phyloP scores from a whole-genome alignment of 169 alveolate genomes.

The Plasmodium vinckei region DNA sequence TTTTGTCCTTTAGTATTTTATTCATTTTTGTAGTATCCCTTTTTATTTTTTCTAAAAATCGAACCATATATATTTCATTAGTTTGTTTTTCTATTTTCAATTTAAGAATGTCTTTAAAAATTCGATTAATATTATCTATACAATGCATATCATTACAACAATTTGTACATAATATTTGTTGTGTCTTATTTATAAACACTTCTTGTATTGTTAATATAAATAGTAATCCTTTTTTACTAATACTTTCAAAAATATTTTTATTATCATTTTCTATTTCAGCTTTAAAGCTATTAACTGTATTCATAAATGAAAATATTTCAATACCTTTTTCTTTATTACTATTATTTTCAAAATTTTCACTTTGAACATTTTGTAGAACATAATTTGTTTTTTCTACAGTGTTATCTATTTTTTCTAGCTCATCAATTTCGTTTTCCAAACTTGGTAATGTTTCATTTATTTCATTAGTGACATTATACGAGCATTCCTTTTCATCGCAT shows the following conservation, averaged over 20 bases:
- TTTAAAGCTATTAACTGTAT: conserved; percentile 36
- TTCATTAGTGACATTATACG: too few relatives aligned
- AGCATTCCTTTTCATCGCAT: too few relatives aligned
- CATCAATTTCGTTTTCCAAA: too few relatives aligned
- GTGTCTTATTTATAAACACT: conserved; percentile 40
- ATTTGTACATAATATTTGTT: conserved; percentile 41
- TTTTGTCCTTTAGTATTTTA: conserved; percentile 1
- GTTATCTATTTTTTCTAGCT: too few relatives aligned
- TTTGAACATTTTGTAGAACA: too few relatives aligned
- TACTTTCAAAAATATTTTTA: conserved; percentile 27
- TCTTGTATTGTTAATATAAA: conserved; percentile 59
- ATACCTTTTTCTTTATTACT: too few relatives aligned
- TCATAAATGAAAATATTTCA: conserved; percentile 10
- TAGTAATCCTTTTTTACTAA: conserved; percentile 29
- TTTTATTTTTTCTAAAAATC: conserved; percentile 41
- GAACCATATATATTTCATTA: conserved; percentile 61
- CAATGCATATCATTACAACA: conserved; percentile 3
- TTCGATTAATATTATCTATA: conserved; percentile 3
- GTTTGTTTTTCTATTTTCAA: conserved; percentile 74
- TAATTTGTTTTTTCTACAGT: too few relatives aligned
- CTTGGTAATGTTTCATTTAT: too few relatives aligned
- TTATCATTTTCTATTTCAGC: conserved; percentile 18
- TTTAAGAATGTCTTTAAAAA: conserved; percentile 51
- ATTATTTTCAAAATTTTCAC: too few relatives aligned
- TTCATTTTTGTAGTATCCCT: conserved; percentile 11